Evolutionary conservation across 768 basidiomycete species (phyloP).

Genomic region (Amanita rimosa): DNA sequence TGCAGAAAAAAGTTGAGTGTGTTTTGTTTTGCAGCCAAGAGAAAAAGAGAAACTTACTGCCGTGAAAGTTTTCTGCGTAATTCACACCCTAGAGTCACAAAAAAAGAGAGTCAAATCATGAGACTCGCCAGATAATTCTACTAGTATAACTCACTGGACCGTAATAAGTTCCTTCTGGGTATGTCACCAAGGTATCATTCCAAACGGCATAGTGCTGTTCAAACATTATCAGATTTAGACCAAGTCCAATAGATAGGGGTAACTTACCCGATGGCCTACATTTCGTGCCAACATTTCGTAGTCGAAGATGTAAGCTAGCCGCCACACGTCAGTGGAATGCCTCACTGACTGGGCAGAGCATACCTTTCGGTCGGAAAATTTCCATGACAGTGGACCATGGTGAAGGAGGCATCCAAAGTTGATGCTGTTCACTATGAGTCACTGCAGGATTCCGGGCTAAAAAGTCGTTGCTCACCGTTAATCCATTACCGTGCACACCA

Average conservation of each 20-base stretch:
- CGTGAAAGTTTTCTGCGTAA: constrained; percentile 12
- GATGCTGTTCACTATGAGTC: constrained; percentile 22
- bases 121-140: not conserved
- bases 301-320: constrained; percentile 22
- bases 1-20: not conserved
- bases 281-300: constrained; percentile 31
- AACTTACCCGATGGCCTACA: constrained; percentile 25
- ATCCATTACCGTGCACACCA: constrained; percentile 61
- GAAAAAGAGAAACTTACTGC: constrained; percentile 10
- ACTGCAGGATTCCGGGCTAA: not conserved
- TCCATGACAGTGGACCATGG: constrained; percentile 58
- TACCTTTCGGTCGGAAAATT: constrained; percentile 49
- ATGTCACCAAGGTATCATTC: constrained; percentile 46
- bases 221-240: not conserved
- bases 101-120: constrained; percentile 29
- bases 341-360: not conserved
- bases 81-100: constrained; percentile 18
- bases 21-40: not conserved
- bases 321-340: not conserved
- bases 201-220: constrained; percentile 48
- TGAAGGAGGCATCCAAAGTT: constrained; percentile 58
- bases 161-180: constrained; percentile 17
- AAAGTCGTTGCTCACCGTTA: constrained; percentile 28
- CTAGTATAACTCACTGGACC: constrained; percentile 12
- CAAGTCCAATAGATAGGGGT: not conserved